phyloP scores from a whole-genome alignment of 2,329 filamentous ascomycete genomes.

The Didymella sp. region DNA sequence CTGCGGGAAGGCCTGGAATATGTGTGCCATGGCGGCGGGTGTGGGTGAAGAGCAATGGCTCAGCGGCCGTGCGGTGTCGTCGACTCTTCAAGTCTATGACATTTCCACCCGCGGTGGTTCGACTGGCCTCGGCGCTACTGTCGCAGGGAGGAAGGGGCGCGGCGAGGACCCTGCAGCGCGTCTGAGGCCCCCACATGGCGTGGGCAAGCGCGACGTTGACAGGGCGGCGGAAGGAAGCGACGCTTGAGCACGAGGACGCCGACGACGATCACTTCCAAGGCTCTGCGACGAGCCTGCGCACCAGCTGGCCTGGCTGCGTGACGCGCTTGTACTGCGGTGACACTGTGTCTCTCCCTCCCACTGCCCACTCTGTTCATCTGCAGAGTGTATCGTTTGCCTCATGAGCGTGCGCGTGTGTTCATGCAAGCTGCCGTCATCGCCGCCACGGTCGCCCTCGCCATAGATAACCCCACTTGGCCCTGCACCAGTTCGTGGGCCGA shows the following conservation, averaged over 20 bases:
- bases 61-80: neutral
- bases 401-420: neutral
- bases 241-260: constrained; percentile 3
- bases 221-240: constrained; percentile 16
- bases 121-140: neutral
- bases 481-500: constrained; percentile 7
- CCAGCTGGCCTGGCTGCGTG: constrained; percentile 18
- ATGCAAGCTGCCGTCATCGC: constrained; percentile 18
- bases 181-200: constrained; percentile 10
- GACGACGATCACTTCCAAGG: neutral
- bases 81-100: constrained; percentile 14
- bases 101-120: constrained; percentile 17
- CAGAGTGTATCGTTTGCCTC: neutral
- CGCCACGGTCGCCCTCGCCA: neutral
- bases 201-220: constrained; percentile 8
- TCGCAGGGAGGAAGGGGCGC: constrained; percentile 9
- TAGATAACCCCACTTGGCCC: constrained; percentile 14
- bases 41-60: constrained; percentile 13
- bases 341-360: neutral
- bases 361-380: neutral
- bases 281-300: neutral
- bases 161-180: constrained; percentile 18
- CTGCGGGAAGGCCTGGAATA: constrained; percentile 49
- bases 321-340: constrained; percentile 10
- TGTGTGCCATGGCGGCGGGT: constrained; percentile 39